Evolutionary conservation across 805 yeast genomes (phyloP).

Genomic region (Yarrowia phangngaensis): DNA sequence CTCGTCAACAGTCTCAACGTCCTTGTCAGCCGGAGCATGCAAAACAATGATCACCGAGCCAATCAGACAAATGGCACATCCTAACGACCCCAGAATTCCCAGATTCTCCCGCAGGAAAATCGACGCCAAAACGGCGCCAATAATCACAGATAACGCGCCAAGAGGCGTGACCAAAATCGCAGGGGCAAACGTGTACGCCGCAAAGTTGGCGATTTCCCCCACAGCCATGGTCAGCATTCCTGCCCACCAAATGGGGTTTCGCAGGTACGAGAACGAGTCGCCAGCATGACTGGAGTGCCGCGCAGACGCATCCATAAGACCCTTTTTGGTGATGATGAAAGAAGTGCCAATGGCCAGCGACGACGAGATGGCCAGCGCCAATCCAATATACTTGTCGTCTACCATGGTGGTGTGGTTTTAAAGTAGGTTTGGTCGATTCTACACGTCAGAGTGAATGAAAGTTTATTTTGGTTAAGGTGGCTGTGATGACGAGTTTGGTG

Average conservation of each 20-base stretch:
- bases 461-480: too few species aligned
- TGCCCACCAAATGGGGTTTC: conserved; percentile 90
- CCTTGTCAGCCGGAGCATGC: conserved; percentile 94
- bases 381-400: conserved; percentile 85
- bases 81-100: conserved; percentile 84
- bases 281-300: conserved; percentile 56
- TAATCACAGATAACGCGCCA: conserved; percentile 85
- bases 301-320: conserved; percentile 65
- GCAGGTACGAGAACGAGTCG: conserved; percentile 72
- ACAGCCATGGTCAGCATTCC: conserved; percentile 86
- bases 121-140: conserved; percentile 88
- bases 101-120: conserved; percentile 78
- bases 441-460: too few species aligned
- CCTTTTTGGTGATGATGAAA: conserved; percentile 84
- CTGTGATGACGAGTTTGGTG: too few species aligned
- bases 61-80: conserved; percentile 84
- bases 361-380: conserved; percentile 80
- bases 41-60: conserved; percentile 84
- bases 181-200: conserved; percentile 94
- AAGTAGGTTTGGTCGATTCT: background rate
- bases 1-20: conserved; percentile 82
- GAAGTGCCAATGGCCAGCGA: conserved; percentile 88
- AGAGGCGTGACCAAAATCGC: conserved; percentile 88
- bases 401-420: conserved; percentile 35
- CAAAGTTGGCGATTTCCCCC: conserved; percentile 88